These are phyloP conservation scores for Dillenia turbinata DNA, from an alignment of 164 flowering plant genomes.

Conservation along the genomic window DNA sequence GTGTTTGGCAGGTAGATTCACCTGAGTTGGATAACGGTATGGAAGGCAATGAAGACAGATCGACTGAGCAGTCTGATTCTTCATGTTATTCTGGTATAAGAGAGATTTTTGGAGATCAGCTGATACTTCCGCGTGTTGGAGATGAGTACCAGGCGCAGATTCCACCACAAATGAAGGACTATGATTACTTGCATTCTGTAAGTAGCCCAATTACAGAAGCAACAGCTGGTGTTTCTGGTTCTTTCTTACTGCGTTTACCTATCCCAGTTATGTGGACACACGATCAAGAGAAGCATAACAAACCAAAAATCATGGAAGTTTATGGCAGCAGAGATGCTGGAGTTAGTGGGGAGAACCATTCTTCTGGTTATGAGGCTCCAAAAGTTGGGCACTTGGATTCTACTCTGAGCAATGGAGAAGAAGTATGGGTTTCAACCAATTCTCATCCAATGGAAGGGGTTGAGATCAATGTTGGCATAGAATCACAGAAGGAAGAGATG, in stretches of 20 bases:
- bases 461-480: neutral
- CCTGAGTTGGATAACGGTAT: slow-evolving; percentile 13
- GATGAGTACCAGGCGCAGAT: slow-evolving; percentile 52
- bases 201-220: slow-evolving; percentile 5
- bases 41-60: slow-evolving; percentile 16
- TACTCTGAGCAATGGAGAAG: slow-evolving; percentile 1
- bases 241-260: slow-evolving; percentile 31
- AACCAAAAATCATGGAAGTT: slow-evolving; percentile 7
- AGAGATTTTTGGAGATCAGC: slow-evolving; percentile 31
- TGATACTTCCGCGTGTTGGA: slow-evolving; percentile 50
- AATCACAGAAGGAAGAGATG: neutral
- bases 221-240: neutral
- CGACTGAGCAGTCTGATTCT: slow-evolving; percentile 17
- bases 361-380: neutral
- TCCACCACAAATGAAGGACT: slow-evolving; percentile 25
- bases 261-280: slow-evolving; percentile 31
- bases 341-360: neutral
- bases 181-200: slow-evolving; percentile 8
- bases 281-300: slow-evolving; percentile 6
- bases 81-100: slow-evolving; percentile 15
- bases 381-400: neutral
- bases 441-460: neutral
- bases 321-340: neutral
- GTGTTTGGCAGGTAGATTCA: slow-evolving; percentile 30
- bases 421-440: neutral